A percentile compares a stretch with the other conserved stretches of the same genome.
Conservation (phyloP, 1,284 basidiomycete species). For the Pseudozyma sp. region DNA sequence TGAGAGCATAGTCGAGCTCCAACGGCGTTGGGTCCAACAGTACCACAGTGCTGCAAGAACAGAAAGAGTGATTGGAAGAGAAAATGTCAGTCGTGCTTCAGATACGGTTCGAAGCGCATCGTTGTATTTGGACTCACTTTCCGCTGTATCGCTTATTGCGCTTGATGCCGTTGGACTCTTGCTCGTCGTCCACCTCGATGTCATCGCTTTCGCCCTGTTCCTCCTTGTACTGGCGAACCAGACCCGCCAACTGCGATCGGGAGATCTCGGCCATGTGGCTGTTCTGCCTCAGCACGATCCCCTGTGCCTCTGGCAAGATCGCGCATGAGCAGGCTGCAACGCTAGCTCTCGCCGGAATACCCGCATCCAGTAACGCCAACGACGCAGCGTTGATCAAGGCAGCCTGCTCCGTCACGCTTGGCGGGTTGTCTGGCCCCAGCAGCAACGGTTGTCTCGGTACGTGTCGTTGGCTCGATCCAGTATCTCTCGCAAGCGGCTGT, state of each 20-base stretch:
- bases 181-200: slow-evolving; percentile 27
- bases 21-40: slow-evolving; percentile 59
- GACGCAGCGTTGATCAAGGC: slow-evolving; percentile 74
- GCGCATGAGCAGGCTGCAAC: slow-evolving; percentile 71
- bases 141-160: slow-evolving; percentile 23
- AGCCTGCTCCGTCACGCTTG: slow-evolving; percentile 68
- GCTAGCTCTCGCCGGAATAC: slow-evolving; percentile 70
- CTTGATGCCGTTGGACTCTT: neutral
- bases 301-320: slow-evolving; percentile 69
- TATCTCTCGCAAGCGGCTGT: slow-evolving; percentile 8
- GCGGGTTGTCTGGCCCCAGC: slow-evolving; percentile 62
- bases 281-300: slow-evolving; percentile 39
- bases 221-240: slow-evolving; percentile 38
- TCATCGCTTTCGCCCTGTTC: slow-evolving; percentile 22
- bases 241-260: slow-evolving; percentile 29
- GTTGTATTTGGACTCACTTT: slow-evolving; percentile 24
- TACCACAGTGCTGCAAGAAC: slow-evolving; percentile 35
- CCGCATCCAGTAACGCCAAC: slow-evolving; percentile 71
- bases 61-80: neutral
- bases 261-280: slow-evolving; percentile 31
- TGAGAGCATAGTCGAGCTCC: slow-evolving; percentile 54
- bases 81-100: neutral
- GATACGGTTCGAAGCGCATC: no score
- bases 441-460: slow-evolving; percentile 43
- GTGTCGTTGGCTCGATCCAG: slow-evolving; percentile 20